A percentile compares a stretch with the other conserved stretches of the same genome.
Conservation (phyloP, 2,329 filamentous ascomycete species). For the Bipolaris cookei region DNA sequence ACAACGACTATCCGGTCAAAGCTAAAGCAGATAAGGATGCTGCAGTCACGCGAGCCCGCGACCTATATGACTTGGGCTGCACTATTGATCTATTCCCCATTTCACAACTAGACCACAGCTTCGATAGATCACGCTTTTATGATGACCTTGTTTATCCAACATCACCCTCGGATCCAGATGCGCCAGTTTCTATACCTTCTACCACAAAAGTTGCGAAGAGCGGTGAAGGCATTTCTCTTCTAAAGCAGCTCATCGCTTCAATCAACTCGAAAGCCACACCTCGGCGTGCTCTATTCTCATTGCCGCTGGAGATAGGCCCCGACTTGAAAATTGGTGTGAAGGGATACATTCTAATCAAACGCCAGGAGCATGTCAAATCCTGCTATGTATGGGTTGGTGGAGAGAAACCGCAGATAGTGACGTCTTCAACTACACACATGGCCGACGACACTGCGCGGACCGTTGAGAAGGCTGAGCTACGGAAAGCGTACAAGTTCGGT, state of each 20-base stretch:
- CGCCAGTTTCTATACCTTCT: constrained; percentile 60
- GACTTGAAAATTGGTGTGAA: constrained; percentile 87
- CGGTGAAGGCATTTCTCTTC: constrained; percentile 76
- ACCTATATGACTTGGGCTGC: constrained; percentile 92
- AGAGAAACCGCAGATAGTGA: constrained; percentile 82
- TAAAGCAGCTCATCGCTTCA: constrained; percentile 81
- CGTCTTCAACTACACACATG: constrained; percentile 74
- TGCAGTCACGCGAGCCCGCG: constrained; percentile 86
- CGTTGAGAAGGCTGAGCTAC: constrained; percentile 80
- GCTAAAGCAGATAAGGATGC: constrained; percentile 76
- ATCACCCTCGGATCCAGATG: constrained; percentile 70
- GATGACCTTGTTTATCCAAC: constrained; percentile 91
- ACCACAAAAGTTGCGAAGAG: constrained; percentile 69
- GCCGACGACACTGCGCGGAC: constrained; percentile 78
- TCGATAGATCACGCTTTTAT: constrained; percentile 87
- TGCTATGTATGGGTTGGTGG: constrained; percentile 88
- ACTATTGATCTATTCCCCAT: constrained; percentile 94
- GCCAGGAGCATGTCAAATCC: constrained; percentile 78
- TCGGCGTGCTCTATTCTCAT: constrained; percentile 82
- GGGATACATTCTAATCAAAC: constrained; percentile 87
- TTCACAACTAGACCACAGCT: constrained; percentile 70
- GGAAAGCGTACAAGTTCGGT: constrained; percentile 95
- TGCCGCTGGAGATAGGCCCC: constrained; percentile 88
- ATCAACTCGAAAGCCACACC: constrained; percentile 90
- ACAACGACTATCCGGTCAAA: constrained; percentile 80